Evolutionary conservation across 768 basidiomycete species (phyloP).

Genomic region (Tulasnella sp.): DNA sequence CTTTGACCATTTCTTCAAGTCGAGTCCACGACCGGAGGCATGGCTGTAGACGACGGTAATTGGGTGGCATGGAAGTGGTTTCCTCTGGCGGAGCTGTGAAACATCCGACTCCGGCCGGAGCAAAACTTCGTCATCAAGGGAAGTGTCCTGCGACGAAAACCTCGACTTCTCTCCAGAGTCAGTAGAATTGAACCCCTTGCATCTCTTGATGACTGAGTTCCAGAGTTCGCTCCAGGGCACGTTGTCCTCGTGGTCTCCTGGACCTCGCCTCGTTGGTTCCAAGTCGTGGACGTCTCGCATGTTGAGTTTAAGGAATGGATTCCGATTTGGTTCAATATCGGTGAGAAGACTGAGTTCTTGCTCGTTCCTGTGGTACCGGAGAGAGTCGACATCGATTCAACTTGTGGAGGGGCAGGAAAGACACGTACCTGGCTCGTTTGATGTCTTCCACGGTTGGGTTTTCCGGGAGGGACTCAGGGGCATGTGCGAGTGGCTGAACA

Average conservation of each 20-base stretch:
- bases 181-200: constrained; percentile 40
- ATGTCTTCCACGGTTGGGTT: constrained; percentile 4
- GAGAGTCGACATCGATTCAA: not conserved
- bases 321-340: constrained; percentile 68
- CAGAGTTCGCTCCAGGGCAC: constrained; percentile 68
- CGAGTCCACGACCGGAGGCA: constrained; percentile 67
- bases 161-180: not conserved
- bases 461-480: constrained; percentile 34
- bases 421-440: not conserved
- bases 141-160: not conserved
- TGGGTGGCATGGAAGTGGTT: constrained; percentile 54
- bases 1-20: constrained; percentile 72
- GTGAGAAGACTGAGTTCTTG: constrained; percentile 63
- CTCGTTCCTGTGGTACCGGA: constrained; percentile 22
- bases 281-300: constrained; percentile 50
- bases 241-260: constrained; percentile 38
- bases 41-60: constrained; percentile 81
- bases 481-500: constrained; percentile 63
- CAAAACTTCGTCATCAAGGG: not conserved
- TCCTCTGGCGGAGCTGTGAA: not conserved
- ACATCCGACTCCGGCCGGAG: not conserved
- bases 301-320: constrained; percentile 71
- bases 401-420: not conserved
- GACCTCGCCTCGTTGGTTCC: constrained; percentile 37
- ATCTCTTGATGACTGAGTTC: constrained; percentile 56